A percentile compares a stretch with the other conserved stretches of the same genome.
Conservation (phyloP, 1,284 basidiomycete genomes). For the Puccinia coronata region DNA sequence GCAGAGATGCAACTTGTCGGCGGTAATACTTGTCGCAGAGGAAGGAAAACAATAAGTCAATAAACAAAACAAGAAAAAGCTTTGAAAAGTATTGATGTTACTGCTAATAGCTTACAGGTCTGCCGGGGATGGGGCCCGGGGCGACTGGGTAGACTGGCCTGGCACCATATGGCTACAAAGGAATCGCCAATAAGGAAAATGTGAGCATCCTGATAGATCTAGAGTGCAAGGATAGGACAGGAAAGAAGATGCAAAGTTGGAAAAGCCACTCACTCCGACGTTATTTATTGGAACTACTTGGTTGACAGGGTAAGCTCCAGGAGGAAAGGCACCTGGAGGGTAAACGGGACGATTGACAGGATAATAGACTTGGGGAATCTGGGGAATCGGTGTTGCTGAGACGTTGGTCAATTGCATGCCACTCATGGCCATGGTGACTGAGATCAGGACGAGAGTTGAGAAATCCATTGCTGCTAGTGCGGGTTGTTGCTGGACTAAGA, state of each 20-base stretch:
- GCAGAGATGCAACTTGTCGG: not conserved
- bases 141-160: too few relatives aligned
- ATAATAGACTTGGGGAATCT: not conserved
- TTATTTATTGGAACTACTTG: not conserved
- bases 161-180: too few relatives aligned
- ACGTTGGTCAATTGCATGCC: not conserved
- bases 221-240: too few relatives aligned
- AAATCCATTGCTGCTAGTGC: not conserved
- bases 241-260: too few relatives aligned
- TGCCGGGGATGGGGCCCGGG: too few relatives aligned
- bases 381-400: not conserved
- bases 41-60: not conserved
- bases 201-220: too few relatives aligned
- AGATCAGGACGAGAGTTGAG: constrained; percentile 6
- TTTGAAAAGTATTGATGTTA: too few relatives aligned
- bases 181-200: too few relatives aligned
- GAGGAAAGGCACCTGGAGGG: not conserved
- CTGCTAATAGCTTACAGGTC: too few relatives aligned
- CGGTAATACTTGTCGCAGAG: not conserved
- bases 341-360: not conserved
- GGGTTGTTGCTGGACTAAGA: not conserved
- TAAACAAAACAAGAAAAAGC: too few relatives aligned
- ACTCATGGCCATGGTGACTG: not conserved
- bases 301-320: not conserved
- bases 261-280: not conserved